phyloP scores from a whole-genome alignment of 2,329 filamentous ascomycete genomes.

The Colletotrichum graminicola region DNA sequence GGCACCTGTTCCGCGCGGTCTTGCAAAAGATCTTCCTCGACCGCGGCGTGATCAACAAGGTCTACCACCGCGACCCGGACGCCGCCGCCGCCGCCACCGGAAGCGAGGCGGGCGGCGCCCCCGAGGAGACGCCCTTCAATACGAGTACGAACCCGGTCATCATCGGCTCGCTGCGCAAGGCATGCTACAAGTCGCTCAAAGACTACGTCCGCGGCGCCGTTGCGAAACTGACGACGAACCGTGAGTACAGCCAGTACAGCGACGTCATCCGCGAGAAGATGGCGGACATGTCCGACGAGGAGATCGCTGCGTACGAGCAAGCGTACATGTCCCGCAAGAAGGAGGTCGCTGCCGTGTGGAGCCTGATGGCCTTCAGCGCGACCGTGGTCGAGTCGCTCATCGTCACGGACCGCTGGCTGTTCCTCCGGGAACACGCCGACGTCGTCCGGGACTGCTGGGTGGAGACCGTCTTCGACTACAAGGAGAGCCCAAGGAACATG shows the following conservation, averaged over 20 bases:
- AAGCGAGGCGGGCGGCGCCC: slow-evolving; percentile 38
- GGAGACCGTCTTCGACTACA: slow-evolving; percentile 92
- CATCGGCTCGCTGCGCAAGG: slow-evolving; percentile 86
- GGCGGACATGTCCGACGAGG: slow-evolving; percentile 77
- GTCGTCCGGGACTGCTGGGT: slow-evolving; percentile 86
- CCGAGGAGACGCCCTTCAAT: slow-evolving; percentile 58
- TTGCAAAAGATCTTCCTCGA: slow-evolving; percentile 95
- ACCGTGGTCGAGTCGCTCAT: slow-evolving; percentile 90
- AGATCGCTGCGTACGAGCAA: slow-evolving; percentile 78
- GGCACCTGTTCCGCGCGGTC: slow-evolving; percentile 92
- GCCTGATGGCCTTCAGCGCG: slow-evolving; percentile 95
- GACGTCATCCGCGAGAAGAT: slow-evolving; percentile 75
- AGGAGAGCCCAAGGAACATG: slow-evolving; percentile 86
- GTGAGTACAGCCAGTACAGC: slow-evolving; percentile 69
- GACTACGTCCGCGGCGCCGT: slow-evolving; percentile 86
- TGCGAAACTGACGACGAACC: slow-evolving; percentile 74
- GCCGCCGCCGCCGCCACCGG: slow-evolving; percentile 45
- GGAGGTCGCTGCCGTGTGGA: slow-evolving; percentile 90
- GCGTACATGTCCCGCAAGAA: slow-evolving; percentile 76
- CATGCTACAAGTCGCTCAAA: slow-evolving; percentile 80
- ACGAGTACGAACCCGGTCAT: slow-evolving; percentile 82
- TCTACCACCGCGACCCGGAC: slow-evolving; percentile 56
- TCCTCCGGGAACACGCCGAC: slow-evolving; percentile 80
- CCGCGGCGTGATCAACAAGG: slow-evolving; percentile 77
- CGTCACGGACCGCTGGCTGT: slow-evolving; percentile 90